Conservation (phyloP, 148 eudicot species). For the Camellia lanceoleosa region DNA sequence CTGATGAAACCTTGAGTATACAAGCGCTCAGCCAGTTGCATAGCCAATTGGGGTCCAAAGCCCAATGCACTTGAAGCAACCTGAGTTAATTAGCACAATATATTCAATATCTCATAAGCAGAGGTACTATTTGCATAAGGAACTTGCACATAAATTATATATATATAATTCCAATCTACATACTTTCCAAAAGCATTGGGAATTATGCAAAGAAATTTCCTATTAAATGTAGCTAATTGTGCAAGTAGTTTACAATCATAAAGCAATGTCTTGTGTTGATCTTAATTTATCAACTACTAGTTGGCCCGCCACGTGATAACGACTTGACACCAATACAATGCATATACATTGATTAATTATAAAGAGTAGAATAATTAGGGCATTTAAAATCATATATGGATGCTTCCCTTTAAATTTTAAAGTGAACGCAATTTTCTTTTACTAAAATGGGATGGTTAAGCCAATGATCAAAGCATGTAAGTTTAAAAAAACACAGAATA, state of each 20-base stretch:
- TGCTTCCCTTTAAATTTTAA: not conserved
- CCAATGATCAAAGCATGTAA: no score
- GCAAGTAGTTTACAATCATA: not conserved
- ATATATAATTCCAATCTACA: not conserved
- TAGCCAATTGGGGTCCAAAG: conserved; percentile 84
- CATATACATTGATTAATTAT: not conserved
- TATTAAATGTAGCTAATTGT: not conserved
- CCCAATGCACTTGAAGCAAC: conserved; percentile 96
- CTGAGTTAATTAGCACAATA: conserved; percentile 35
- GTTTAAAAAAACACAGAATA: not conserved
- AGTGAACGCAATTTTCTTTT: not conserved
- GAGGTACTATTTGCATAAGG: not conserved
- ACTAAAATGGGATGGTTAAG: not conserved
- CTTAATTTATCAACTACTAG: not conserved
- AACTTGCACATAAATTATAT: not conserved
- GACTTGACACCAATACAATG: not conserved
- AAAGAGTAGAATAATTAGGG: not conserved
- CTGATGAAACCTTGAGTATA: conserved; percentile 98
- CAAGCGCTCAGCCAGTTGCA: conserved; percentile 93
- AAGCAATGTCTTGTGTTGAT: not conserved
- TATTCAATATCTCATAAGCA: conserved; percentile 11
- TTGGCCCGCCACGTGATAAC: not conserved
- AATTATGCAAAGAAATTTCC: not conserved
- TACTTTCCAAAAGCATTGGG: not conserved
- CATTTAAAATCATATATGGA: not conserved